Evolutionary conservation across 2,329 filamentous ascomycete genomes (phyloP).

Genomic region (Zopfia rhizophila): DNA sequence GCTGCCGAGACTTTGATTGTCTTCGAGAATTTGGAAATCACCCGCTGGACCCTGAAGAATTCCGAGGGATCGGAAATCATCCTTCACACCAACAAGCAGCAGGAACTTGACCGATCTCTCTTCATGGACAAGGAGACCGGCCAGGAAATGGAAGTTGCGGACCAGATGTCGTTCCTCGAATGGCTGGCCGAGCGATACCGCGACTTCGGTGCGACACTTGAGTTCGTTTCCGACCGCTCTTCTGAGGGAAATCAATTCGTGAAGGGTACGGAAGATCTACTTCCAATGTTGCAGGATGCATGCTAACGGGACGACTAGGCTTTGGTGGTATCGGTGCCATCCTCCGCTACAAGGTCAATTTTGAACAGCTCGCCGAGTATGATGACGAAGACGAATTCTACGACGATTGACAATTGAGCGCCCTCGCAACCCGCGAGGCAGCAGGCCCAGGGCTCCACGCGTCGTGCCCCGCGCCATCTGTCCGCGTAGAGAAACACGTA

Average conservation of each 20-base stretch:
- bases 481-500: constrained; percentile 48
- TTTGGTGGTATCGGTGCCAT: constrained; percentile 98
- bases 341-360: constrained; percentile 99
- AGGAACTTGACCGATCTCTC: constrained; percentile 80
- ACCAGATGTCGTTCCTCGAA: constrained; percentile 94
- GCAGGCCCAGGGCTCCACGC: constrained; percentile 69
- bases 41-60: constrained; percentile 87
- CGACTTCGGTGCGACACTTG: constrained; percentile 93
- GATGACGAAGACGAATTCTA: constrained; percentile 90
- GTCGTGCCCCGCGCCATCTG: constrained; percentile 65
- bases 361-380: constrained; percentile 95
- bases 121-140: constrained; percentile 97
- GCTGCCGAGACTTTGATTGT: constrained; percentile 95
- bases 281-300: too few relatives aligned
- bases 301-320: too few relatives aligned
- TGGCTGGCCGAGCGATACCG: constrained; percentile 99
- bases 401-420: constrained; percentile 90
- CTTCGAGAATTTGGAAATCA: constrained; percentile 96
- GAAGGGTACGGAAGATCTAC: constrained; percentile 66
- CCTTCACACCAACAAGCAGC: constrained; percentile 87
- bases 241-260: constrained; percentile 99
- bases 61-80: constrained; percentile 77
- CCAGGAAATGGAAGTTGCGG: constrained; percentile 94
- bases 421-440: constrained; percentile 91
- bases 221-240: constrained; percentile 97